Evolutionary conservation across 192 early-diverging fungal species (phyloP).

Genomic region (Allomyces macrogynus): DNA sequence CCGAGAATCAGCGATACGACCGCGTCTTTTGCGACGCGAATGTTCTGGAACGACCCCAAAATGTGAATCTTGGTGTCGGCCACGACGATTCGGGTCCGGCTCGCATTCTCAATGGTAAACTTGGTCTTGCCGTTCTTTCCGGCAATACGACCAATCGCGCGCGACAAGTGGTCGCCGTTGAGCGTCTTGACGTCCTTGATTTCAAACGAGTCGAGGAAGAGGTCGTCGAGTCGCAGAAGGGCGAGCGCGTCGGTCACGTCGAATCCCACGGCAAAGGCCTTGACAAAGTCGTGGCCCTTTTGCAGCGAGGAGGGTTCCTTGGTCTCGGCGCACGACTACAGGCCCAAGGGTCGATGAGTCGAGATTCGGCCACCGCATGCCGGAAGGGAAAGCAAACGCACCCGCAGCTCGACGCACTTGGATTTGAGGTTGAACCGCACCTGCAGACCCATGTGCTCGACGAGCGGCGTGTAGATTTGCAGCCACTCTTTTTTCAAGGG

Average conservation of each 20-base stretch:
- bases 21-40: conserved; percentile 85
- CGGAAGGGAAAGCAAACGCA: conserved; percentile 6
- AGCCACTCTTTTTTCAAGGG: conserved; percentile 86
- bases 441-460: conserved; percentile 90
- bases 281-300: conserved; percentile 91
- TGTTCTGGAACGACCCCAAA: conserved; percentile 88
- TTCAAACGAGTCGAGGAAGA: conserved; percentile 91
- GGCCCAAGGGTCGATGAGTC: not conserved
- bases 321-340: conserved; percentile 58
- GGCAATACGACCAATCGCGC: conserved; percentile 95
- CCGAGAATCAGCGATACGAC: conserved; percentile 80
- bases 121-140: conserved; percentile 95
- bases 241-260: conserved; percentile 85
- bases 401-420: conserved; percentile 71
- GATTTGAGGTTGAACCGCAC: conserved; percentile 83
- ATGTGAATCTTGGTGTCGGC: conserved; percentile 96
- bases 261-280: conserved; percentile 83
- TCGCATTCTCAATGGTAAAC: conserved; percentile 92
- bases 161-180: conserved; percentile 81
- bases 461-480: conserved; percentile 89
- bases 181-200: conserved; percentile 95
- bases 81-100: conserved; percentile 84
- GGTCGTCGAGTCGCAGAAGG: conserved; percentile 82
- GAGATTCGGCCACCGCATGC: not conserved
- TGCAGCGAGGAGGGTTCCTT: conserved; percentile 75